These are phyloP conservation scores for Suillus paluster DNA, from an alignment of 768 basidiomycete species.

Conservation along the genomic window DNA sequence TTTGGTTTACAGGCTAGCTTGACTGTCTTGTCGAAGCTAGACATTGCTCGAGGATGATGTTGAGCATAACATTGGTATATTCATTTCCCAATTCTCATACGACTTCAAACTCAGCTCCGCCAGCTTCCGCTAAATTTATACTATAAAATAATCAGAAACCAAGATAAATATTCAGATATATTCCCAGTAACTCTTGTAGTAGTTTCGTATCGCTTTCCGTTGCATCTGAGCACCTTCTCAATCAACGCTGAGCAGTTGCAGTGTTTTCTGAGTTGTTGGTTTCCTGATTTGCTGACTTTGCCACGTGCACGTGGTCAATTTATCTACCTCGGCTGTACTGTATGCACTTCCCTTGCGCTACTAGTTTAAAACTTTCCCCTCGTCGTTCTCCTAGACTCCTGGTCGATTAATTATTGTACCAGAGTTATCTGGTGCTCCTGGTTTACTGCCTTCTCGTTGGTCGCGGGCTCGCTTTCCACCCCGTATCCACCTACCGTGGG, in stretches of 20 bases:
- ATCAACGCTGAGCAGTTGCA: neutral
- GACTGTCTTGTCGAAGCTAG: constrained; percentile 89
- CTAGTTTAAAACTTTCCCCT: neutral
- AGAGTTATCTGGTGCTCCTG: neutral
- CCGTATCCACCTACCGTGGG: neutral
- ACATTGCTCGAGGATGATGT: constrained; percentile 46
- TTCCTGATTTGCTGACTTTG: neutral
- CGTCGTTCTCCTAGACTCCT: neutral
- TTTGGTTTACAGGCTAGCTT: constrained; percentile 98
- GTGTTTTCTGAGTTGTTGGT: neutral
- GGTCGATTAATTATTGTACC: neutral
- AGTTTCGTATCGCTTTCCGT: neutral
- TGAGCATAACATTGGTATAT: constrained; percentile 11
- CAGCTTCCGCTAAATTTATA: constrained; percentile 6
- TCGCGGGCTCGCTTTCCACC: neutral
- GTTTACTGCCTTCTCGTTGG: neutral
- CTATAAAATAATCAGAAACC: neutral
- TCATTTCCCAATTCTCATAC: constrained; percentile 7
- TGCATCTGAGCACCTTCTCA: neutral
- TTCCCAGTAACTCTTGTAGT: neutral
- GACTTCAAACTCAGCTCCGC: constrained; percentile 33
- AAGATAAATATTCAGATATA: neutral
- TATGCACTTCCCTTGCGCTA: neutral
- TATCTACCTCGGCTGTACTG: neutral
- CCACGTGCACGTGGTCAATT: constrained; percentile 1